Evolutionary conservation across 1,139 yeast genomes (phyloP), one percentile per base, ranked within the genome.

Genomic region (Taiozyma sp.): DNA sequence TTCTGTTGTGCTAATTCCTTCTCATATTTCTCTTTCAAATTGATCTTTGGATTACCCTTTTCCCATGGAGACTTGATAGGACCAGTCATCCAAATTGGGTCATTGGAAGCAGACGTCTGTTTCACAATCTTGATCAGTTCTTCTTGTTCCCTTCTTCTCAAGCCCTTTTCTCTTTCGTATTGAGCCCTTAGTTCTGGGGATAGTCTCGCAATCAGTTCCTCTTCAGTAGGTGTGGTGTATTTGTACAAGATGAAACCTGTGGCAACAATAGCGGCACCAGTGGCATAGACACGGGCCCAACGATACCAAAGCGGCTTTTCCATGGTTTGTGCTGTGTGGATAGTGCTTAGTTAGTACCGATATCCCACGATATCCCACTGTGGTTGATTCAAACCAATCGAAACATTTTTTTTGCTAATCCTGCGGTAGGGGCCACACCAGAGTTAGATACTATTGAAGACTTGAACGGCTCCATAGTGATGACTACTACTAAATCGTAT

Each of bases 121-220:
- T 77, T 71, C 2, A 81, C 92, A 32, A 85, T 80, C 55, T 78
- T 79, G 79, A 85, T 85, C 57, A 87, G 68, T 61, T 79, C 81
- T 64, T 78, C 74, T 64, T 84, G 87, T 66, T 87, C 92, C 60
- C 76, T 73, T 64, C 80, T 77, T 67, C 95, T 75, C 52, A 85
- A 66, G 9, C 72, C 83, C 59, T 76, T 77, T 63, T 86, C 86
- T 51, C 75, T 73, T 63, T 87, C 93, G 65, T 88, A 89, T 54
- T 87, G 85, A 14, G 83, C 84, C 57, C 91, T 75, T 47, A 90
- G 72, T 64, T 91, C 96, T 0, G 97, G 97, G 4, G 96, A 87
- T 59, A 91, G 78, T 48, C 78, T 70, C 22, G 83, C 80, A 44
- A 91, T 78, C 50, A 91, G 70, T 64, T 91, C 79, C 60, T 90